A percentile compares a stretch with the other conserved stretches of the same genome.
Evolutionary conservation across 805 yeast species (phyloP).

Genomic region (Cyberlindnera subsufficiens): DNA sequence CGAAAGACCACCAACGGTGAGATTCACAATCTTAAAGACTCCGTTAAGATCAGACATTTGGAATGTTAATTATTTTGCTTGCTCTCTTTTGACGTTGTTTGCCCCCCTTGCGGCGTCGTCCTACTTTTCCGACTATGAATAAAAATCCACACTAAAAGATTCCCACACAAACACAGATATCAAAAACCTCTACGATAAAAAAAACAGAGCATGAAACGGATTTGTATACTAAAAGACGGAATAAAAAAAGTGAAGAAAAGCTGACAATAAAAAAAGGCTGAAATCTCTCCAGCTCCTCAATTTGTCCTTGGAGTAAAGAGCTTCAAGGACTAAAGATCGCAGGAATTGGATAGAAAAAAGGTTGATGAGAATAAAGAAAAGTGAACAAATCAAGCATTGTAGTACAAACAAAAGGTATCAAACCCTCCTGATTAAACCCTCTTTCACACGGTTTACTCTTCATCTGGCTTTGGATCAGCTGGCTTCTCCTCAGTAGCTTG

Average conservation of each 20-base stretch:
- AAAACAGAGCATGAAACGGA: background rate
- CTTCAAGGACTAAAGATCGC: no score
- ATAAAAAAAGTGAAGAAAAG: background rate
- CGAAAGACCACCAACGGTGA: slow-evolving; percentile 41
- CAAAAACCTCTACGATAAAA: background rate
- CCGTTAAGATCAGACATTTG: slow-evolving; percentile 22
- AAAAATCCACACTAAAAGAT: no score
- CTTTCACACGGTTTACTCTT: slow-evolving; percentile 20
- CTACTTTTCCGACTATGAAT: no score
- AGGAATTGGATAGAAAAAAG: background rate
- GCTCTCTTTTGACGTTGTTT: background rate
- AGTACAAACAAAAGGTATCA: background rate
- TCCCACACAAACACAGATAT: no score
- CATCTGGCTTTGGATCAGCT: slow-evolving; percentile 25
- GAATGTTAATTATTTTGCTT: background rate
- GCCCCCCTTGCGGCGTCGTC: no score
- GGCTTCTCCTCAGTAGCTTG: slow-evolving; percentile 30
- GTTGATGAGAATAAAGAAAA: background rate
- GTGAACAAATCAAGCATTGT: background rate
- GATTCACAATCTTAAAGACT: slow-evolving; percentile 37
- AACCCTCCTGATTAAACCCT: background rate
- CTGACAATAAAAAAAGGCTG: background rate
- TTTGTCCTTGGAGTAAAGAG: background rate
- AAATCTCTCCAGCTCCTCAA: background rate
- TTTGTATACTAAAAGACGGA: background rate